phyloP scores from a whole-genome alignment of 441 rosid species.

The Eruca vesicaria region DNA sequence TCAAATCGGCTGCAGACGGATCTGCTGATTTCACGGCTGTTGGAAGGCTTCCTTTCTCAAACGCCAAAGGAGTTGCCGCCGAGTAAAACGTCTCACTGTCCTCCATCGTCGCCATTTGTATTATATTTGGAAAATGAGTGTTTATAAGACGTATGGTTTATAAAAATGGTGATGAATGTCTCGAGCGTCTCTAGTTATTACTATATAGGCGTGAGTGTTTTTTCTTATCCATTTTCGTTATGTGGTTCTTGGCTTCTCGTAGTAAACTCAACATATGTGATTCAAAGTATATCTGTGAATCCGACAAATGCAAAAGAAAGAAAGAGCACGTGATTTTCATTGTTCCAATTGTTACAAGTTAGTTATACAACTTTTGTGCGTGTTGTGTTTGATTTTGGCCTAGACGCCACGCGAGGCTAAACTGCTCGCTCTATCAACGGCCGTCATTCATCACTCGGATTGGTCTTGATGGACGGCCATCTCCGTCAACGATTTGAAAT shows the following conservation, averaged over 20 bases:
- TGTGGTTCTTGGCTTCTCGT: slow-evolving; percentile 14
- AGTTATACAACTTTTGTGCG: not conserved
- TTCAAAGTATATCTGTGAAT: not conserved
- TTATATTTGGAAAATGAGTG: not conserved
- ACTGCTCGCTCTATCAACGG: not conserved
- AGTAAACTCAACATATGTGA: not conserved
- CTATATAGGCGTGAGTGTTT: not conserved
- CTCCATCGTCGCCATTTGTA: slow-evolving; percentile 13
- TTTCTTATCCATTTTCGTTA: not conserved
- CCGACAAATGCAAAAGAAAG: slow-evolving; percentile 13
- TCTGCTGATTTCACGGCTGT: slow-evolving; percentile 13
- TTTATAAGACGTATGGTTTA: not conserved
- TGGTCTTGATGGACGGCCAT: not conserved
- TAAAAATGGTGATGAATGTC: not conserved
- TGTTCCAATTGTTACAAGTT: not conserved
- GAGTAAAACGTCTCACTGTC: not conserved
- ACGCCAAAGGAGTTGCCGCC: slow-evolving; percentile 12
- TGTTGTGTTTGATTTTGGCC: not conserved
- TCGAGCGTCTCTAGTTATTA: not conserved
- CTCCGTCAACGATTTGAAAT: not conserved
- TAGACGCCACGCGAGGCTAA: not conserved
- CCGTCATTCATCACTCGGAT: not conserved
- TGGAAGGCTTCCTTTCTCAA: slow-evolving; percentile 27
- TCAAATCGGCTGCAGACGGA: slow-evolving; percentile 3
- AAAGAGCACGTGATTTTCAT: slow-evolving; percentile 14